Conservation (phyloP, 2,329 filamentous ascomycete genomes). For the Albophoma yamanashiensis region DNA sequence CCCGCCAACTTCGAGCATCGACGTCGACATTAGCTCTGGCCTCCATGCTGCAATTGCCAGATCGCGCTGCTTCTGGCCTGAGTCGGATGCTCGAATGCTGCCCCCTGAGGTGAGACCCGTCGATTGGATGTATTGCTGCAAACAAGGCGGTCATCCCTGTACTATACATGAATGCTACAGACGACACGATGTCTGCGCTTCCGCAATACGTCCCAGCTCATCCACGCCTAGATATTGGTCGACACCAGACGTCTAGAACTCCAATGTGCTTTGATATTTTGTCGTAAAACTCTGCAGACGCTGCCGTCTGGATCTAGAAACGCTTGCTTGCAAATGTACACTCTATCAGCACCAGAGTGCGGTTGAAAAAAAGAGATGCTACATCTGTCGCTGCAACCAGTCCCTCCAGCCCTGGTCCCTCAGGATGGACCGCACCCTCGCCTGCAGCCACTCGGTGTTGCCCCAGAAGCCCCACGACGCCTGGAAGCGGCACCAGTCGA, state of each 20-base stretch:
- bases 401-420: constrained; percentile 30
- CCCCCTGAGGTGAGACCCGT: no score
- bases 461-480: constrained; percentile 53
- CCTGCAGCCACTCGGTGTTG: constrained; percentile 47
- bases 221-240: no score
- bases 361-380: background rate
- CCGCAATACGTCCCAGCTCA: no score
- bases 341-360: background rate
- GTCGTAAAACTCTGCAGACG: no score
- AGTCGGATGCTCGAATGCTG: background rate
- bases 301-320: background rate
- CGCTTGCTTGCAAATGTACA: background rate
- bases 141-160: no score
- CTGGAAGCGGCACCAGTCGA: constrained; percentile 56
- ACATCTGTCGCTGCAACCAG: constrained; percentile 25
- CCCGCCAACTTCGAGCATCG: background rate
- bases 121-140: no score
- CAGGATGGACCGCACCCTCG: constrained; percentile 39
- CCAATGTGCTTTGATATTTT: background rate
- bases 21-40: background rate
- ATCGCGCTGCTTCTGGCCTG: background rate
- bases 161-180: no score
- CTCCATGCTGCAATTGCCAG: background rate
- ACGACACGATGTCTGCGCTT: no score
- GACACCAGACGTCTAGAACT: no score